These are phyloP conservation scores for Phytophthora constricta DNA, from an alignment of 352 stramenopile species.

Conservation along the genomic window DNA sequence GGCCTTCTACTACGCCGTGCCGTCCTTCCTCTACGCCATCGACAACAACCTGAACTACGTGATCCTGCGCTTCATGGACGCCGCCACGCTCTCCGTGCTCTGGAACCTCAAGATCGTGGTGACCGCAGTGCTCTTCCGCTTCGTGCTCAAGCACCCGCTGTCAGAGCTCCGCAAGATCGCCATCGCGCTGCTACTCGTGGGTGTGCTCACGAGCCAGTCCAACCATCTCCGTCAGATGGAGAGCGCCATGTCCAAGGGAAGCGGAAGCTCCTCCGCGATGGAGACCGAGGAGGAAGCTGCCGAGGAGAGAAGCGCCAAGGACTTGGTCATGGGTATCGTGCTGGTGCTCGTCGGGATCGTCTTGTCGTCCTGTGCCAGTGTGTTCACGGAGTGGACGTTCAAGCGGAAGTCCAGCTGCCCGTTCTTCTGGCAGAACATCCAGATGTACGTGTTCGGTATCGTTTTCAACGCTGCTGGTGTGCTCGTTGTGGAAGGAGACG, in stretches of 20 bases:
- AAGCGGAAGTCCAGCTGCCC: constrained; percentile 77
- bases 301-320: constrained; percentile 25
- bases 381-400: constrained; percentile 88
- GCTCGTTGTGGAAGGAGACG: constrained; percentile 55
- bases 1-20: constrained; percentile 77
- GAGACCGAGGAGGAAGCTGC: constrained; percentile 27
- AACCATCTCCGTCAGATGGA: constrained; percentile 63
- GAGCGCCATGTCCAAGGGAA: constrained; percentile 13
- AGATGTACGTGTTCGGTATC: constrained; percentile 85
- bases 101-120: constrained; percentile 92
- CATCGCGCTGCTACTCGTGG: constrained; percentile 77
- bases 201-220: constrained; percentile 83
- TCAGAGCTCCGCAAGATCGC: constrained; percentile 78
- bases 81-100: constrained; percentile 84
- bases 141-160: constrained; percentile 77
- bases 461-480: constrained; percentile 78
- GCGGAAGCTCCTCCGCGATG: constrained; percentile 17
- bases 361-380: constrained; percentile 83
- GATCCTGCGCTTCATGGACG: constrained; percentile 88
- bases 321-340: constrained; percentile 57
- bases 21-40: constrained; percentile 87
- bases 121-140: constrained; percentile 83
- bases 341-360: constrained; percentile 77
- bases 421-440: constrained; percentile 86
- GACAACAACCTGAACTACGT: constrained; percentile 92